These are phyloP conservation scores for Heritiera littoralis DNA, from an alignment of 345 rosid species.

Conservation along the genomic window DNA sequence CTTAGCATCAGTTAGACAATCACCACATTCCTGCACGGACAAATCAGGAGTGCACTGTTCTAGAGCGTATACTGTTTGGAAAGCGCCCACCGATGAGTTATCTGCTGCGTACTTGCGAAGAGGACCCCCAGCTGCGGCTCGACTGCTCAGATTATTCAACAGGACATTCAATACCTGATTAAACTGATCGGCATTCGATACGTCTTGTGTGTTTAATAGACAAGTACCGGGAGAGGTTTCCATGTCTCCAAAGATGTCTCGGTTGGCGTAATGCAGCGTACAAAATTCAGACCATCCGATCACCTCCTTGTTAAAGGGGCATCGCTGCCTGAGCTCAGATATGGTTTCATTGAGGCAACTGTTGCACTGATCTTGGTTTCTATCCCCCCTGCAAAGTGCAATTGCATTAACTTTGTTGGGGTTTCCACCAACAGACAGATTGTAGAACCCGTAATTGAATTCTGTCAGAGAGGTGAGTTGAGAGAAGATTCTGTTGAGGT, in stretches of 20 bases:
- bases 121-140: constrained; percentile 9
- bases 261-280: constrained; percentile 48
- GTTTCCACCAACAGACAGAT: constrained; percentile 7
- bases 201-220: constrained; percentile 22
- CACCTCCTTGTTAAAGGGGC: constrained; percentile 40
- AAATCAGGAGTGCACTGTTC: constrained; percentile 65
- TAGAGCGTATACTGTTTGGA: constrained; percentile 26
- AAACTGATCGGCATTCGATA: constrained; percentile 28
- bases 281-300: constrained; percentile 47
- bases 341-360: constrained; percentile 33
- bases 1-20: constrained; percentile 35
- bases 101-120: constrained; percentile 15
- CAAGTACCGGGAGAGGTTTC: constrained; percentile 22
- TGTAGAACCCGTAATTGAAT: constrained; percentile 30
- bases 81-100: not conserved
- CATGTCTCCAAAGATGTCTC: constrained; percentile 26
- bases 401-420: constrained; percentile 38
- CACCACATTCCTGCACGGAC: constrained; percentile 36
- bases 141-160: constrained; percentile 19
- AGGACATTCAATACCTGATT: constrained; percentile 28
- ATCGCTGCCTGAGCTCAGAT: constrained; percentile 22
- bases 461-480: constrained; percentile 19
- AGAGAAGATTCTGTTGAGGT: constrained; percentile 27
- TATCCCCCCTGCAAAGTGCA: constrained; percentile 48
- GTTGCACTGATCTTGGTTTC: constrained; percentile 30